phyloP scores from a whole-genome alignment of 805 yeast species.

The Isabelozyma heimii region DNA sequence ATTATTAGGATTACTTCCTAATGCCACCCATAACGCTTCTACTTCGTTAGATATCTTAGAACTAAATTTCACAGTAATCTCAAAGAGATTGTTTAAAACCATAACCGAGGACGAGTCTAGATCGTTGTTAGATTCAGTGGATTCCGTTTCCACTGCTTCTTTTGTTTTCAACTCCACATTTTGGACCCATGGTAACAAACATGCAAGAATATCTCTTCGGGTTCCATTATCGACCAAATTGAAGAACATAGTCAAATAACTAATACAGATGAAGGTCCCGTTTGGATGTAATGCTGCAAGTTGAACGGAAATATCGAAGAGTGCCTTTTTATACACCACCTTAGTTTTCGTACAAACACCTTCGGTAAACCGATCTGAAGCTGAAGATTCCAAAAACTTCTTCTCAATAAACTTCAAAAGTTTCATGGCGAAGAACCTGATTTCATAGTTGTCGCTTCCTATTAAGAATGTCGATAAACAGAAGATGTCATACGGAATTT shows the following conservation, averaged over 20 bases:
- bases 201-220: constrained; percentile 75
- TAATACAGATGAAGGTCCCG: constrained; percentile 58
- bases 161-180: constrained; percentile 55
- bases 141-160: neutral
- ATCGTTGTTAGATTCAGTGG: constrained; percentile 5
- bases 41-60: constrained; percentile 79
- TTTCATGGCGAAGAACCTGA: constrained; percentile 70
- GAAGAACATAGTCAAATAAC: constrained; percentile 69
- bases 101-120: constrained; percentile 44
- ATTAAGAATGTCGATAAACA: constrained; percentile 76
- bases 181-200: constrained; percentile 91
- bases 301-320: constrained; percentile 73
- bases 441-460: constrained; percentile 67
- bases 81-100: constrained; percentile 80
- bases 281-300: constrained; percentile 62
- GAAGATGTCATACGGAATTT: constrained; percentile 61
- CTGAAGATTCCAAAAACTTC: constrained; percentile 39
- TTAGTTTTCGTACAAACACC: constrained; percentile 71
- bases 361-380: constrained; percentile 58
- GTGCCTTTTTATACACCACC: constrained; percentile 83
- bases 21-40: constrained; percentile 92
- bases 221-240: constrained; percentile 54
- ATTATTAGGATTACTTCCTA: constrained; percentile 74
- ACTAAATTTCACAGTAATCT: constrained; percentile 76
- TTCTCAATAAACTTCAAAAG: constrained; percentile 67